phyloP scores from a whole-genome alignment of 306 rosid genomes.

The Dryas drummondii region DNA sequence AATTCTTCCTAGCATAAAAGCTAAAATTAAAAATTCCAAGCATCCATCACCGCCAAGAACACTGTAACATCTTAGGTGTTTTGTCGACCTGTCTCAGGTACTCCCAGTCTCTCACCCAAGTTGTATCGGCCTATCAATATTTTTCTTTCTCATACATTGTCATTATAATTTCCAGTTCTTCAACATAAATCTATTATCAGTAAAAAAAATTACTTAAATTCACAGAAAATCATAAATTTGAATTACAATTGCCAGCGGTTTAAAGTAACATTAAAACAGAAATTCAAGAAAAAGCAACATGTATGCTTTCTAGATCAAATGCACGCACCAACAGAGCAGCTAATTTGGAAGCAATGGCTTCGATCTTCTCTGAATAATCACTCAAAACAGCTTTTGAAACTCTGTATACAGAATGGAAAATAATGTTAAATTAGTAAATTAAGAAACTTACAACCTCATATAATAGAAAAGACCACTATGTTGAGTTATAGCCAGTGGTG shows the following conservation, averaged over 20 bases:
- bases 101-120: background rate
- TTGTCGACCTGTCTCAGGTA: background rate
- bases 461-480: background rate
- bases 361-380: conserved; percentile 83
- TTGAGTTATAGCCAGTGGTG: background rate
- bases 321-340: conserved; percentile 45
- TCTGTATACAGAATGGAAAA: conserved; percentile 37
- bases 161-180: conserved; percentile 1
- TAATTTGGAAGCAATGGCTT: conserved; percentile 71
- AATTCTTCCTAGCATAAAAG: background rate
- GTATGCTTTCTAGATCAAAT: conserved; percentile 9
- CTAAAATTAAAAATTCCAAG: background rate
- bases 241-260: background rate
- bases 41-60: background rate
- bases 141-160: background rate
- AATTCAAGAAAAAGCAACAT: background rate
- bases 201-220: background rate
- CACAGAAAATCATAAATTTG: background rate
- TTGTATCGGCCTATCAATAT: background rate
- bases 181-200: background rate
- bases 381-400: conserved; percentile 71
- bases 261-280: background rate
- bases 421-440: conserved; percentile 2
- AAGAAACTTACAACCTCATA: background rate
- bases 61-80: background rate